Evolutionary conservation across 2,329 filamentous ascomycete genomes (phyloP).

Genomic region (Phialemonium atrogriseum): DNA sequence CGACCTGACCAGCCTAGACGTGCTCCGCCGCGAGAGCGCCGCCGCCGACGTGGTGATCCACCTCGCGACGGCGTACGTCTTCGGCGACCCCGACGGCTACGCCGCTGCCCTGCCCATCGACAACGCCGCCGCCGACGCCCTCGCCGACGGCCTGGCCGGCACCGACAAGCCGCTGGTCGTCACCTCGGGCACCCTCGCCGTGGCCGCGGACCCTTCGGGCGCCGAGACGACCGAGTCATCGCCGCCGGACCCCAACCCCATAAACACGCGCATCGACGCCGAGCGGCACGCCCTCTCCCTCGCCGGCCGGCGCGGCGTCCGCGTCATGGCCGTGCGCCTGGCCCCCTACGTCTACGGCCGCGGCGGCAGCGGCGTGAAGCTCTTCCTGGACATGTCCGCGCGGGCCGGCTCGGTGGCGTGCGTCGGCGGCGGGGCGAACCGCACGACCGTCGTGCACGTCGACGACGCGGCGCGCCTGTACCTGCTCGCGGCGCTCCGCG

Average conservation of each 20-base stretch:
- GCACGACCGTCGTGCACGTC: slow-evolving; percentile 8
- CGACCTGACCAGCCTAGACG: slow-evolving; percentile 26
- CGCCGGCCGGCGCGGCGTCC: slow-evolving; percentile 21
- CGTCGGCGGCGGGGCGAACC: slow-evolving; percentile 4
- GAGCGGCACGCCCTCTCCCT: slow-evolving; percentile 23
- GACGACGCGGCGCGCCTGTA: slow-evolving; percentile 9
- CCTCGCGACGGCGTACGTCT: no score
- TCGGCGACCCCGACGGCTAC: no score
- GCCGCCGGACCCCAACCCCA: slow-evolving; percentile 4
- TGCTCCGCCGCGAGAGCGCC: slow-evolving; percentile 27
- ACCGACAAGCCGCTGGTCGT: slow-evolving; percentile 26
- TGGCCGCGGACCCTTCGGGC: slow-evolving; percentile 16
- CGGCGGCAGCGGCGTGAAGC: slow-evolving; percentile 26
- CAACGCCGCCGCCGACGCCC: slow-evolving; percentile 26
- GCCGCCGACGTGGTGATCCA: slow-evolving; percentile 34
- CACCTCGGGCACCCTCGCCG: slow-evolving; percentile 22
- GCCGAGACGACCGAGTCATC: slow-evolving; percentile 19
- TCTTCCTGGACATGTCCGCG: slow-evolving; percentile 21
- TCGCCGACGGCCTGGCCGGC: slow-evolving; percentile 23
- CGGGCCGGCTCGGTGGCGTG: slow-evolving; percentile 1
- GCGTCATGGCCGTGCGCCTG: slow-evolving; percentile 27
- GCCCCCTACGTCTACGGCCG: slow-evolving; percentile 35
- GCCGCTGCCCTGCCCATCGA: slow-evolving; percentile 21
- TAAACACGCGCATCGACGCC: slow-evolving; percentile 15
- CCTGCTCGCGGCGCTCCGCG: slow-evolving; percentile 4